Conservation (phyloP, 2,329 filamentous ascomycete genomes). For the Paraconiothyrium brasiliense region DNA sequence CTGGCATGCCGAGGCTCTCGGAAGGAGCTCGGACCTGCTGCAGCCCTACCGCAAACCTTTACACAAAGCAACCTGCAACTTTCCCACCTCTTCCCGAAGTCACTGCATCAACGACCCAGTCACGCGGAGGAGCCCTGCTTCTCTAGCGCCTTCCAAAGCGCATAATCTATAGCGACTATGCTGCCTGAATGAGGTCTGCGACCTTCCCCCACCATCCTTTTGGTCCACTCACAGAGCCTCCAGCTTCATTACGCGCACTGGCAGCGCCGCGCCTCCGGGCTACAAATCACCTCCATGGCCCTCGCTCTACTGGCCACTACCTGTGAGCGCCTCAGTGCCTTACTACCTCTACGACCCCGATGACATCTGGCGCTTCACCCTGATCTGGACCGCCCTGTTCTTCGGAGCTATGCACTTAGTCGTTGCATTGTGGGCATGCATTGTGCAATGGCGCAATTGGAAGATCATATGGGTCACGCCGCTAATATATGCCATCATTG, state of each 20-base stretch:
- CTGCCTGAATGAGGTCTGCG: conserved; percentile 43
- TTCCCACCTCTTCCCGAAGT: neutral
- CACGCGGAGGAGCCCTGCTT: neutral
- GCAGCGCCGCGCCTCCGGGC: conserved; percentile 60
- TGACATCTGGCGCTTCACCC: conserved; percentile 88
- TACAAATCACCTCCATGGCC: conserved; percentile 80
- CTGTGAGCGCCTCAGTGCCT: conserved; percentile 64
- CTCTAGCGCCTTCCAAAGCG: neutral
- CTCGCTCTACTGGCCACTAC: conserved; percentile 79
- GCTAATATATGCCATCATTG: conserved; percentile 74
- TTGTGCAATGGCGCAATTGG: conserved; percentile 71
- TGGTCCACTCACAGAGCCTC: conserved; percentile 17
- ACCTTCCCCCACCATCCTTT: neutral
- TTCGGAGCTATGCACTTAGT: conserved; percentile 79
- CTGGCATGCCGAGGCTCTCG: conserved; percentile 41
- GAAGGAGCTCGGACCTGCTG: conserved; percentile 14
- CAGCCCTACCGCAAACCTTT: conserved; percentile 1
- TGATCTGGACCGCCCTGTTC: conserved; percentile 85
- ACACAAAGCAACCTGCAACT: neutral
- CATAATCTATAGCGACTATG: conserved; percentile 27
- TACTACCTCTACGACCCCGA: conserved; percentile 75
- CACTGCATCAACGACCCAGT: conserved; percentile 1
- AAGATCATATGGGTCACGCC: conserved; percentile 75
- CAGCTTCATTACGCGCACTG: conserved; percentile 57
- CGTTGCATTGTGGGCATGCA: conserved; percentile 75